These are phyloP conservation scores for Ailanthus altissimus DNA, from an alignment of 345 rosid genomes.

Conservation along the genomic window DNA sequence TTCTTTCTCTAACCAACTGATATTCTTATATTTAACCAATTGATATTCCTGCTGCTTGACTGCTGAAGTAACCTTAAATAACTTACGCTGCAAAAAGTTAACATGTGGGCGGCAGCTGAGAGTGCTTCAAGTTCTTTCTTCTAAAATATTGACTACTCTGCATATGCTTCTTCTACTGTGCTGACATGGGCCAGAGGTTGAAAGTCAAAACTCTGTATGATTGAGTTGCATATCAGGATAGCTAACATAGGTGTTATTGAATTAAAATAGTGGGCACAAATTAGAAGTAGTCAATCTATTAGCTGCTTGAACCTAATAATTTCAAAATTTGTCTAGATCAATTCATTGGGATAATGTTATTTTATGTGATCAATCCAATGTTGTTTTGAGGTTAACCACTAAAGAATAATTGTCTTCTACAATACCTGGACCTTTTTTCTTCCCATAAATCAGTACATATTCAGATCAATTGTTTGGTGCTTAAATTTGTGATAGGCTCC, in stretches of 20 bases:
- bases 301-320: background rate
- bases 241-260: background rate
- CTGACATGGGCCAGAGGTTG: background rate
- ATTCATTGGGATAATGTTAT: background rate
- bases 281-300: background rate
- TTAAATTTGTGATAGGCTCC: background rate
- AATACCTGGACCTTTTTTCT: background rate
- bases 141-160: background rate
- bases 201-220: background rate
- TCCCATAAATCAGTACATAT: background rate
- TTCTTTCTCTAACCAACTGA: background rate
- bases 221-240: background rate
- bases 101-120: background rate
- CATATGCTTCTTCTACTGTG: background rate
- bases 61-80: background rate
- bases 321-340: background rate
- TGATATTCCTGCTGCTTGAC: background rate
- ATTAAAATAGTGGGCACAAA: background rate
- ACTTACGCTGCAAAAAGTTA: background rate
- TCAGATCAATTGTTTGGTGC: background rate
- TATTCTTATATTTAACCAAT: background rate
- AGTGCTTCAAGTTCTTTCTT: conserved; percentile 1
- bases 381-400: background rate
- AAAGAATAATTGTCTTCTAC: background rate
- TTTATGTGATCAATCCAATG: background rate